Base-by-base conservation (phyloP, 2,329 filamentous ascomycete genomes). In the Diaporthe amygdali region DNA sequence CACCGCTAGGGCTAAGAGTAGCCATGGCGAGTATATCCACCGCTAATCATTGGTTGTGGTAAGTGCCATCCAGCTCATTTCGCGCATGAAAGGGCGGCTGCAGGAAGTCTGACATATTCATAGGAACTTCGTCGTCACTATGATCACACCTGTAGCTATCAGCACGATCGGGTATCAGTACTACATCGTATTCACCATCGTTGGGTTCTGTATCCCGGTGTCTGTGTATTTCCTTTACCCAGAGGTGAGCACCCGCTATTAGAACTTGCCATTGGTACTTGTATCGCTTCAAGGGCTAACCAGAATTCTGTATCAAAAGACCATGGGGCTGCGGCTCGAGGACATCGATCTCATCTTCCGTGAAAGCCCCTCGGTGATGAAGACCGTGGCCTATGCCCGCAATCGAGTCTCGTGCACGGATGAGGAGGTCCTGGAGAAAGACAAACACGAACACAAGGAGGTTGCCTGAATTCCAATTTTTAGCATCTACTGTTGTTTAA, bases 21-120 rank as follows among this genome's bases (percentile, higher is more conserved):
- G 83, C 86, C n/a, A 89, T 90, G 84, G 84, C 86, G 2, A 84
- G 85, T 44, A 85, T 90, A 44, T 87, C 85, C 0, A 90, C 87
- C 0, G 87, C 85, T 0, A 87, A 86, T 74, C 84, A 86, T 74
- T 87, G 86, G 86, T 80, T 87, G 22, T 86, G 83, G 81, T 81
- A 77, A 71, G 78, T 78, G 27, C 41, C 20, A 17, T 39, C 27
- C 27, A n/a, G 1, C 15, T 44, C 37, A n/a, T 30, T 17, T 20
- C 4, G 32, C 15, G n/a, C 9, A n/a, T 41, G 9, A 9, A 4
- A 25, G 20, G 2, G 9, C 7, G 37, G 7, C 2, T 22, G 5
- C 10, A 27, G 3, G 8, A 30, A 51, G 10, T 9, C 41, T 67
- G 12, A 67, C 47, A 1, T 27, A 3, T 25, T 9, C 5, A 15